Evolutionary conservation across 2,329 filamentous ascomycete species (phyloP), one percentile per base, ranked within the genome.

Genomic region (Claviceps sp.): DNA sequence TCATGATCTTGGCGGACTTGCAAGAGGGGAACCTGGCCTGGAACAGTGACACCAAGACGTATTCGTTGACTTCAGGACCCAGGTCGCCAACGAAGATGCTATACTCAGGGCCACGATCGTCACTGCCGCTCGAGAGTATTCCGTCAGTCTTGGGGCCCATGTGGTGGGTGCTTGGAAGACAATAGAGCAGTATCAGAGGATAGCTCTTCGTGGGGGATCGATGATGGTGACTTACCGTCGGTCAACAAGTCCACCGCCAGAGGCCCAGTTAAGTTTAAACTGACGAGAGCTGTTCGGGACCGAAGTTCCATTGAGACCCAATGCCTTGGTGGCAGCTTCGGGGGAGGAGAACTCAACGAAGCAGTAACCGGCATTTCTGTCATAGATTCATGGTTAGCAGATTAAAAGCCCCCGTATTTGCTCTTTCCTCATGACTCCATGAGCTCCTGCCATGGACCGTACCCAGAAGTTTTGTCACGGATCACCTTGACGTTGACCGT

Each of bases 1-100:
- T 95, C 93, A 98, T 98, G 72, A 98, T 98, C 79, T 98, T 98
- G 64, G 93, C 93, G 40, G 89, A 95, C 77, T 97, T 97, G 86
- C 91, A 97, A 8, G 89, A 95, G 0, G 86, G 86, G 77, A 95
- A 98, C 56, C 91, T 88, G 65, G 84, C 85, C 73, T 97, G 91
- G 80, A 98, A 98, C 49, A 98, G 84, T 26, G 90, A 95, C 51
- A 97, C 91, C 55, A 98, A 77, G 53, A 97, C 91, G 64, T 95
- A 97, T 74, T 98, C 93, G 70, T 96, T 98, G 61, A 98, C 93
- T 71, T 98, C 93, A 7, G 94, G 93, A 55, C 93, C 93, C 57
- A 98, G 84, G 65, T 98, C 93, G 59, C 93, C 93, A 54, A 98
- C 93, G 65, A 98, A 98, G 71, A 98, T 97, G 61, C 86, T 91